Evolutionary conservation across 257 asterid species (phyloP).

Genomic region (Anisodus tanguticus): DNA sequence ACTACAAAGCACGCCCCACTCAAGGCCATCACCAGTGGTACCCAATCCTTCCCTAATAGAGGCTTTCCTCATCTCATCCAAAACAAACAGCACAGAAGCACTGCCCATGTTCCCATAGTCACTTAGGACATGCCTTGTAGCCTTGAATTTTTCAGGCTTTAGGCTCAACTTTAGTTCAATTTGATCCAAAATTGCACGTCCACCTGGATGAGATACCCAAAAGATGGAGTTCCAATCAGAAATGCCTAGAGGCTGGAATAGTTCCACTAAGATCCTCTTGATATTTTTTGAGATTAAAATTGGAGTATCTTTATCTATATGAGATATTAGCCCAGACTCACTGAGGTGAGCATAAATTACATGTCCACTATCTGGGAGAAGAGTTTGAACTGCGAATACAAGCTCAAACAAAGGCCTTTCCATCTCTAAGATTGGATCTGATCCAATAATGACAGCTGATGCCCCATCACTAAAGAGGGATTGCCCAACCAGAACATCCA

Average conservation of each 20-base stretch:
- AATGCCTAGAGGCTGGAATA: conserved; percentile 28
- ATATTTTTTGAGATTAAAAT: conserved; percentile 28
- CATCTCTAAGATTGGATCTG: conserved; percentile 1
- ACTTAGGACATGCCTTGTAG: conserved; percentile 22
- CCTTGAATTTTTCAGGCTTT: neutral
- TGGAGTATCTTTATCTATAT: conserved; percentile 27
- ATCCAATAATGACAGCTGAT: conserved; percentile 31
- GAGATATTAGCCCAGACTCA: conserved; percentile 23
- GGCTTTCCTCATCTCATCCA: conserved; percentile 33
- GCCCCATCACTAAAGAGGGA: conserved; percentile 22
- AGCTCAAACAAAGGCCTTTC: conserved; percentile 33
- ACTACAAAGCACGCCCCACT: conserved; percentile 33
- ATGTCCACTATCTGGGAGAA: conserved; percentile 27
- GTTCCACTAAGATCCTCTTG: neutral
- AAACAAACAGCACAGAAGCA: conserved; percentile 17
- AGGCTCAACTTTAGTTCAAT: conserved; percentile 26
- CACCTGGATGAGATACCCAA: conserved; percentile 34
- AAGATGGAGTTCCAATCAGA: conserved; percentile 33
- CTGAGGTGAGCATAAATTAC: conserved; percentile 22
- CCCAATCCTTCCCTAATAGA: neutral
- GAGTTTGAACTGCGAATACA: conserved; percentile 27
- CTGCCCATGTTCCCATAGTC: conserved; percentile 29
- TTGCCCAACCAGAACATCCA: conserved; percentile 33
- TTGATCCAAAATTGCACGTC: conserved; percentile 27
- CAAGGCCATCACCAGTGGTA: conserved; percentile 32